Conservation (phyloP, 2,329 filamentous ascomycete genomes). For the Huntiella abstrusa region DNA sequence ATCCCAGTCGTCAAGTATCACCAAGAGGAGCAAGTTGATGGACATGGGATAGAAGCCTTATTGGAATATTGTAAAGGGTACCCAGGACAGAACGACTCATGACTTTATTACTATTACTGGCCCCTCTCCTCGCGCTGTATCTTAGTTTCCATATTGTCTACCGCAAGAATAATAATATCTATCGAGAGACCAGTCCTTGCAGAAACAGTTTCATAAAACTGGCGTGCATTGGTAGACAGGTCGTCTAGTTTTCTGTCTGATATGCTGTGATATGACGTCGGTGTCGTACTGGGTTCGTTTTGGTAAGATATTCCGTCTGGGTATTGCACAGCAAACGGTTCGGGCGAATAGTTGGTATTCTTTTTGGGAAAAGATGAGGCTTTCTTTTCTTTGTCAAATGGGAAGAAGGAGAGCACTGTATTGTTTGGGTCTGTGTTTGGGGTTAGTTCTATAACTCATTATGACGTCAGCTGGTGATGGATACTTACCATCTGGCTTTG, state of each 20-base stretch:
- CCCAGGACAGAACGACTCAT: too few relatives aligned
- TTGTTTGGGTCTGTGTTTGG: background rate
- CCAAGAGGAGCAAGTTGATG: too few relatives aligned
- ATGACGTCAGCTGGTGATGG: background rate
- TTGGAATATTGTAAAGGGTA: too few relatives aligned
- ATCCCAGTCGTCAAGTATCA: too few relatives aligned
- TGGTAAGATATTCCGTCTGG: background rate
- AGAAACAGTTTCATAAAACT: constrained; percentile 11
- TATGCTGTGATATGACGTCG: background rate
- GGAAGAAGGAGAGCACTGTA: constrained; percentile 4
- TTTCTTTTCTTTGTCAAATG: background rate
- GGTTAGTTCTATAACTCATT: background rate
- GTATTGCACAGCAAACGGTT: background rate
- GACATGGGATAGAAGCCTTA: too few relatives aligned
- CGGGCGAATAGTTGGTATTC: too few relatives aligned
- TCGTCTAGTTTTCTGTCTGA: constrained; percentile 8
- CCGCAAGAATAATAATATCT: constrained; percentile 9
- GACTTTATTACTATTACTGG: background rate
- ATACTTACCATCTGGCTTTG: constrained; percentile 5
- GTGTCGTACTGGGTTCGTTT: background rate
- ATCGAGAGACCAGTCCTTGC: constrained; percentile 6
- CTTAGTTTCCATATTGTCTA: constrained; percentile 11
- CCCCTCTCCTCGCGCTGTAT: constrained; percentile 7
- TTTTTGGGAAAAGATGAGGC: background rate
- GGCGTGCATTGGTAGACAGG: constrained; percentile 8